phyloP scores from a whole-genome alignment of 1,139 yeast species.

The Kodamaea derodonti region DNA sequence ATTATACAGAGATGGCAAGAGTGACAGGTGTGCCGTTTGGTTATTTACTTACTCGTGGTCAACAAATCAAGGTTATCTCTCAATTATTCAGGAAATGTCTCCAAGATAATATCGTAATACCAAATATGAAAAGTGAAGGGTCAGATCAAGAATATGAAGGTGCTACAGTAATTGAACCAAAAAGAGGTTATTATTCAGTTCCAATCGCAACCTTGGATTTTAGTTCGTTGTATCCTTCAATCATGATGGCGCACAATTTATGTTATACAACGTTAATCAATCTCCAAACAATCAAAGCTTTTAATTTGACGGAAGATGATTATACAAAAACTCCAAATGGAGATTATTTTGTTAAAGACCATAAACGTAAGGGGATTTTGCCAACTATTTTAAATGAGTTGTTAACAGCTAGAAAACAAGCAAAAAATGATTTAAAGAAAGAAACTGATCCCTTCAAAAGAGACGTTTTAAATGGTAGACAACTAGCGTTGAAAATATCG shows the following conservation, averaged over 20 bases:
- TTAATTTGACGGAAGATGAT: conserved; percentile 65
- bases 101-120: conserved; percentile 80
- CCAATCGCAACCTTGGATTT: conserved; percentile 98
- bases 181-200: conserved; percentile 90
- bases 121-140: conserved; percentile 84
- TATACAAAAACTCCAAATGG: conserved; percentile 90
- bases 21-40: conserved; percentile 98
- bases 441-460: conserved; percentile 93
- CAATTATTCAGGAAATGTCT: conserved; percentile 91
- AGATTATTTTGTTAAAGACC: conserved; percentile 79
- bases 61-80: conserved; percentile 94
- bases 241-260: conserved; percentile 98
- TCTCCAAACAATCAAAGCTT: conserved; percentile 62
- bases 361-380: conserved; percentile 73
- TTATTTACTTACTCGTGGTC: conserved; percentile 84
- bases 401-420: conserved; percentile 86
- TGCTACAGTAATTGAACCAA: conserved; percentile 97
- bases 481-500: conserved; percentile 89
- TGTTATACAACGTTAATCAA: conserved; percentile 89
- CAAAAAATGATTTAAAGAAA: conserved; percentile 82
- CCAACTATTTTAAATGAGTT: conserved; percentile 91
- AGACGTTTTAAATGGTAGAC: conserved; percentile 95
- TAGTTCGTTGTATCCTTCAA: conserved; percentile 95
- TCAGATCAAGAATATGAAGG: conserved; percentile 93
- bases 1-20: conserved; percentile 98